These are phyloP conservation scores for Eucalyptus globulus DNA, from an alignment of 345 rosid species.

Conservation along the genomic window DNA sequence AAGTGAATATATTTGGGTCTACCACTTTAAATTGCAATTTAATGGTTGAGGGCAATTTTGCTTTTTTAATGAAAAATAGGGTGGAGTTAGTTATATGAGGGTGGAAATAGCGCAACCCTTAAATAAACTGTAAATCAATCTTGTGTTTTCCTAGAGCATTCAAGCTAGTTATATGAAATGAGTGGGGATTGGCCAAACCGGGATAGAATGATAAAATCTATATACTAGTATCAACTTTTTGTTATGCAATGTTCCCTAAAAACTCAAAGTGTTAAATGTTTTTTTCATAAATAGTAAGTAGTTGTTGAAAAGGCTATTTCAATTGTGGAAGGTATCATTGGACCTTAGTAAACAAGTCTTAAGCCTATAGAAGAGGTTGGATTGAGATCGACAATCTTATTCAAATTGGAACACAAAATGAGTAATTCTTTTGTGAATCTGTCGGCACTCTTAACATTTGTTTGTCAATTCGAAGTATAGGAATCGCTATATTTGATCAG, in stretches of 20 bases:
- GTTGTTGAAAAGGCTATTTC: not conserved
- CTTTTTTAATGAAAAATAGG: not conserved
- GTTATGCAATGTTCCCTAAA: not conserved
- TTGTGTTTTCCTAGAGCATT: not conserved
- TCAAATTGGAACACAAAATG: not conserved
- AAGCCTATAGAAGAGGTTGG: not conserved
- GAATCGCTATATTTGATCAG: not conserved
- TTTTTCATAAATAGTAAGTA: not conserved
- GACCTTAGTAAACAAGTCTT: not conserved
- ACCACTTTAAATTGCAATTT: not conserved
- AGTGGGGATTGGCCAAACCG: not conserved
- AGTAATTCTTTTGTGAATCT: not conserved
- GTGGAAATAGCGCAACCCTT: not conserved
- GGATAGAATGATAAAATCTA: not conserved
- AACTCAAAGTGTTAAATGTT: not conserved
- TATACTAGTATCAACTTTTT: not conserved
- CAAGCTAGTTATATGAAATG: not conserved
- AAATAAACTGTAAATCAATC: not conserved
- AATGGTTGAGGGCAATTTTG: not conserved
- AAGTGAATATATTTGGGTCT: not conserved
- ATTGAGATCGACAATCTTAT: not conserved
- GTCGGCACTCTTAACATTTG: not conserved
- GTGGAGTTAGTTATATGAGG: not conserved
- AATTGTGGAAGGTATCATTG: not conserved
- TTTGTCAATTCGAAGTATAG: not conserved